Base-by-base conservation (phyloP, 2,329 filamentous ascomycete genomes). In the Colletotrichum sp. region DNA sequence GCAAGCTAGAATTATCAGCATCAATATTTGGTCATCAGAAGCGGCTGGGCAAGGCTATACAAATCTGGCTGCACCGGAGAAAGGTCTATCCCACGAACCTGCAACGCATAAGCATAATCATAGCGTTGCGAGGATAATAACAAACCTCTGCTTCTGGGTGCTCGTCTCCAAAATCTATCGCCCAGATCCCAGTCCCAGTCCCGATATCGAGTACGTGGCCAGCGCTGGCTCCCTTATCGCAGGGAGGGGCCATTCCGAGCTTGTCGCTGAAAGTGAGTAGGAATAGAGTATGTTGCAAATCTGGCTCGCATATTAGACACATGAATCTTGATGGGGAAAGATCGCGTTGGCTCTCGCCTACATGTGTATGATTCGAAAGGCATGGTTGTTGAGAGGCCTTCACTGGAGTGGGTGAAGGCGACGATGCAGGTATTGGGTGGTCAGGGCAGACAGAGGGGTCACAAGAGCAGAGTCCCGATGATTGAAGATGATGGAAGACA, bases 51-150 rank as follows among this genome's bases (percentile, higher is more conserved):
- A 9, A 8, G 30, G 3, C 24, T 30, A 22, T 39, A 85, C 81
- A 84, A 83, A 39, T 77, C 77, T 1, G 86, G 59, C 18, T 63
- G 59, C 59, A 63, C 59, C 8, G 59, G 59, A 34, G 59, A 63
- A 30, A 63, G 28, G 69, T 88, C 85, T 4, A 84, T 84, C 8
- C 85, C 85, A 60, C 83, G 82, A 5, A 86, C 80, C 22, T 79
- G 68, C 6, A 3, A 15, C 30, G 30, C 30, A 63, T 63, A 15
- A 63, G 59, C 22, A 32, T 34, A n/a, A 16, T 8, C n/a, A 36
- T 15, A 36, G n/a, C 6, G n/a, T 34, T 8, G 59, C 59, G 10
- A n/a, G n/a, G n/a, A 34, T 34, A 6, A 7, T 15, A 7, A 63
- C 59, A 36, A 34, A 69, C 67, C 30, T 69, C 55, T 48, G 82